These are phyloP conservation scores for Scolecobasidium constrictum DNA, from an alignment of 2,329 filamentous ascomycete genomes.

Conservation along the genomic window DNA sequence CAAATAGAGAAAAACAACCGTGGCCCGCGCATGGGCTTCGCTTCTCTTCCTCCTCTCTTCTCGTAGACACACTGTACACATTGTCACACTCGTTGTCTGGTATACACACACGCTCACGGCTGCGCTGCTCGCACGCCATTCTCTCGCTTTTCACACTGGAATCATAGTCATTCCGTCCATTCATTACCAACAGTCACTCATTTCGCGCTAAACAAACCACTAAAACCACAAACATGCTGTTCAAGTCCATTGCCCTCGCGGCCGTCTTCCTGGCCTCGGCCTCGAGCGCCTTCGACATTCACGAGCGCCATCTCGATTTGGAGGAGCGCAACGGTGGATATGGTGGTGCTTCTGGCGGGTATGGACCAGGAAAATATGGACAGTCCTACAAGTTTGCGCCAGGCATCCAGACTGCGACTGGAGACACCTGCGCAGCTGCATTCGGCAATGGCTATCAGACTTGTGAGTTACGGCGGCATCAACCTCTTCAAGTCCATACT, in stretches of 20 bases:
- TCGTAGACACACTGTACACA: background rate
- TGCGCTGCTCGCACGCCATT: background rate
- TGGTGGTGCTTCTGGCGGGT: no score
- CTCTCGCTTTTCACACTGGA: conserved; percentile 1
- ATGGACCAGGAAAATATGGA: background rate
- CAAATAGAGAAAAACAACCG: background rate
- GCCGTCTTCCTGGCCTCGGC: conserved; percentile 3
- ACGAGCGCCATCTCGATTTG: conserved; percentile 6
- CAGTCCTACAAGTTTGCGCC: conserved; percentile 7
- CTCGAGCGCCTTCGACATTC: background rate
- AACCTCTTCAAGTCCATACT: background rate
- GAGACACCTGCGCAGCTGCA: conserved; percentile 10
- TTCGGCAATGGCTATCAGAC: conserved; percentile 11
- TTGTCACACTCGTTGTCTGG: conserved; percentile 2
- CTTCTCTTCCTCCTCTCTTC: background rate
- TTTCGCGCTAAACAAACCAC: background rate
- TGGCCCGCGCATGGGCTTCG: background rate
- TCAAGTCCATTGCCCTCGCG: conserved; percentile 3
- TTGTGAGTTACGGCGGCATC: conserved; percentile 7
- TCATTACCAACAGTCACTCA: conserved; percentile 6
- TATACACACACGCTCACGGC: conserved; percentile 1
- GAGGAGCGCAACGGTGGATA: no score
- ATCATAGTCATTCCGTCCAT: conserved; percentile 6
- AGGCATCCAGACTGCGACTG: conserved; percentile 7
- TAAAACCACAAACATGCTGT: conserved; percentile 4